These are phyloP conservation scores for Stachybotrys chartarum DNA, from an alignment of 2,329 filamentous ascomycete species.

Conservation along the genomic window DNA sequence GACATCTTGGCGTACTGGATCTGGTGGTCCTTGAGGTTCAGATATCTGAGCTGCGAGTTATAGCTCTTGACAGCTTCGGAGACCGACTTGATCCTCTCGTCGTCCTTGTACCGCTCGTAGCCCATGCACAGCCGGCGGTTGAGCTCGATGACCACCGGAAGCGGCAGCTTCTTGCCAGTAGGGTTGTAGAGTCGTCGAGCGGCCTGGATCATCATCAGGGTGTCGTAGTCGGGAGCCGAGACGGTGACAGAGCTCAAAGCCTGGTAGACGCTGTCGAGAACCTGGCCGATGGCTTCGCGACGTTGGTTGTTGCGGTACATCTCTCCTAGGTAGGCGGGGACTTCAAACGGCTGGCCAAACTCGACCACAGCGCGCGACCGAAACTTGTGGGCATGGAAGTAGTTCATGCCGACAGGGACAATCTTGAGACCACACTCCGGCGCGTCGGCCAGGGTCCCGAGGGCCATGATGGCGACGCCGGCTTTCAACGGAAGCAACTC, in stretches of 20 bases:
- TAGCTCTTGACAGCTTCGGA: conserved; percentile 74
- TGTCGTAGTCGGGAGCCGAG: conserved; percentile 89
- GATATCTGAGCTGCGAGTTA: conserved; percentile 76
- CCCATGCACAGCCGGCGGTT: conserved; percentile 87
- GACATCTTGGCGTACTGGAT: conserved; percentile 86
- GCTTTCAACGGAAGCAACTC: conserved; percentile 90
- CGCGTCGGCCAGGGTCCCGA: conserved; percentile 78
- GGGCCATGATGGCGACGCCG: conserved; percentile 94
- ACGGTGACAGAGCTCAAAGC: conserved; percentile 83
- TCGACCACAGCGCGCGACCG: conserved; percentile 92
- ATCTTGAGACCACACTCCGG: conserved; percentile 88
- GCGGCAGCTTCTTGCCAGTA: conserved; percentile 84
- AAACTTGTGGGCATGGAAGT: conserved; percentile 98
- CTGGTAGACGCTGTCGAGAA: conserved; percentile 82
- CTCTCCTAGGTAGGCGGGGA: conserved; percentile 74
- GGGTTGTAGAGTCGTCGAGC: conserved; percentile 90
- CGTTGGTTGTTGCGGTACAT: conserved; percentile 79
- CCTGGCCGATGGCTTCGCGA: conserved; percentile 76
- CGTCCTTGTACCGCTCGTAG: conserved; percentile 87
- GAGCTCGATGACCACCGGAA: conserved; percentile 88
- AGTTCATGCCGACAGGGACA: conserved; percentile 97
- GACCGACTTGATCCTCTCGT: conserved; percentile 71
- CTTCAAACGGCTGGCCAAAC: conserved; percentile 83
- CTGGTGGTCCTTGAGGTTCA: conserved; percentile 89
- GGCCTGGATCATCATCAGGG: conserved; percentile 92